These are phyloP conservation scores for Castanopsis chinensis DNA, from an alignment of 306 rosid genomes.

Conservation along the genomic window DNA sequence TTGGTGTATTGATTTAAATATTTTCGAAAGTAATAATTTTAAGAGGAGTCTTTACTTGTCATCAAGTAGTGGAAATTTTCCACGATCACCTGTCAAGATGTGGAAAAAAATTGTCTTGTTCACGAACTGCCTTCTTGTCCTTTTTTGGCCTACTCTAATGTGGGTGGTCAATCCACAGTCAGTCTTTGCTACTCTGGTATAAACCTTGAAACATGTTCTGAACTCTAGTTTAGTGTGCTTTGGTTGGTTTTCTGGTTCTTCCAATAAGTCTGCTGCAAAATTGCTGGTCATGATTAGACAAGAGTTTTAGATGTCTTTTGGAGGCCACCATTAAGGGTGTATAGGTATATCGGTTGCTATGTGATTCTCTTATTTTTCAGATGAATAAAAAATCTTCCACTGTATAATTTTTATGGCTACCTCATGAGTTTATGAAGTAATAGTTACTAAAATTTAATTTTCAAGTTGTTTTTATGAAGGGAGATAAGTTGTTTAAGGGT, in stretches of 20 bases:
- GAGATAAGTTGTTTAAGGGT: neutral
- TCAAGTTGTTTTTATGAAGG: neutral
- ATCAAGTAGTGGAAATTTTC: too few species aligned
- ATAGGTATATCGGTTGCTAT: neutral
- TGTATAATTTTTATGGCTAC: neutral
- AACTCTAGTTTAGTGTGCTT: neutral
- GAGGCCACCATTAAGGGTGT: neutral
- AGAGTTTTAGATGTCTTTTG: neutral
- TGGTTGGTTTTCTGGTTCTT: neutral
- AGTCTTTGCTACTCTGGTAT: neutral
- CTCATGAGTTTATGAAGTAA: neutral
- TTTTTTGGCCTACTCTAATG: too few species aligned
- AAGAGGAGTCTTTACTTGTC: too few species aligned
- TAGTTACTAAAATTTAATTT: neutral
- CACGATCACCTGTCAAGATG: too few species aligned
- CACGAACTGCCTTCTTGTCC: too few species aligned
- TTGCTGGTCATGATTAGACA: neutral
- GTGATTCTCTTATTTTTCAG: neutral
- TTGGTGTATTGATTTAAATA: too few species aligned
- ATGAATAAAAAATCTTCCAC: neutral
- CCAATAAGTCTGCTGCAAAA: neutral
- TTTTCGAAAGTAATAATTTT: too few species aligned
- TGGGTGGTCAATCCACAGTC: too few species aligned
- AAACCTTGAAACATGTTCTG: neutral
- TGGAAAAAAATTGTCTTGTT: too few species aligned